Evolutionary conservation across 2,329 filamentous ascomycete species (phyloP).

Genomic region (Pseudocercospora eumusae): DNA sequence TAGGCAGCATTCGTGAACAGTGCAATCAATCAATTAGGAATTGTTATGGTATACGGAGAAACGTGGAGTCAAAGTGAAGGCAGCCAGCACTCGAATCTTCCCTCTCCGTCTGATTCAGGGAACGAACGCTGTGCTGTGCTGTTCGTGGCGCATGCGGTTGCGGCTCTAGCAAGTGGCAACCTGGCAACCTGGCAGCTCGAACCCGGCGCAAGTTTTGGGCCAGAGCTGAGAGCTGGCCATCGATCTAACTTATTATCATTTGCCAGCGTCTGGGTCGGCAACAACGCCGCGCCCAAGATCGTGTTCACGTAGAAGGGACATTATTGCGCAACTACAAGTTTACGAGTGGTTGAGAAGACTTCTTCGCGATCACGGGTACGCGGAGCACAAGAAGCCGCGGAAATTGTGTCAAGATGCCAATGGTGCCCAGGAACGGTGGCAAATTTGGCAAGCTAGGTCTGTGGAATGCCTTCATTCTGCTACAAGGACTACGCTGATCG

Average conservation of each 20-base stretch:
- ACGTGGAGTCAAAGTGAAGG: background rate
- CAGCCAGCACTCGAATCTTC: background rate
- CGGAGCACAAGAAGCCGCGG: background rate
- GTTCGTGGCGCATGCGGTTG: background rate
- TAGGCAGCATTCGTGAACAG: background rate
- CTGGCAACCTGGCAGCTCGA: too few species aligned
- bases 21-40: background rate
- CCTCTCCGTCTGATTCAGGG: background rate
- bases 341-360: constrained; percentile 1
- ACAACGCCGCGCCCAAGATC: background rate
- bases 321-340: constrained; percentile 3
- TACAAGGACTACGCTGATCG: background rate
- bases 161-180: background rate
- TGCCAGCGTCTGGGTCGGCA: background rate
- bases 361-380: background rate
- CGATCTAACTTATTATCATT: too few species aligned
- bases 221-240: too few species aligned
- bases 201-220: background rate
- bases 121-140: background rate
- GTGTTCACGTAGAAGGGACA: background rate
- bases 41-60: background rate
- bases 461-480: background rate
- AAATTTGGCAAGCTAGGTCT: constrained; percentile 8
- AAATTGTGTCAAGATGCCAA: constrained; percentile 6
- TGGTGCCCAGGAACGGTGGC: constrained; percentile 7